These are phyloP conservation scores for Aspergillus ostianus DNA, from an alignment of 495 filamentous ascomycete genomes.

Conservation along the genomic window DNA sequence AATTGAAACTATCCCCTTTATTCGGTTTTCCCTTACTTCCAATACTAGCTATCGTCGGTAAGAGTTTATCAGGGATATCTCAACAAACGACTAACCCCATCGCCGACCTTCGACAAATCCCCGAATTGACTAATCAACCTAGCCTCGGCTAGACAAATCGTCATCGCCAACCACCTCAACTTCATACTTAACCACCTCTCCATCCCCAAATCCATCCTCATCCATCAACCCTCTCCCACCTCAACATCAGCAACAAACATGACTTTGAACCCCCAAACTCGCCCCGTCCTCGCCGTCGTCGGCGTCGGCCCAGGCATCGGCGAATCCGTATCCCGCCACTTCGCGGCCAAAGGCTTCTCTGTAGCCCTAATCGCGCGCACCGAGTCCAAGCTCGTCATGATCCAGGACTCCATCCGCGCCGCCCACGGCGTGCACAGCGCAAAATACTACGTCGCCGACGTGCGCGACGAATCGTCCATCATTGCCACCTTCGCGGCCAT, in stretches of 20 bases:
- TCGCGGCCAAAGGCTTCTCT: conserved; percentile 25
- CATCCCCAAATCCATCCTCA: not conserved
- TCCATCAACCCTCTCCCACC: not conserved
- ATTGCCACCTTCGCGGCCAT: conserved; percentile 22
- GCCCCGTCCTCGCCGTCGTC: conserved; percentile 29
- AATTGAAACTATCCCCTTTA: too few relatives aligned
- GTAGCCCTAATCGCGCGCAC: conserved; percentile 31
- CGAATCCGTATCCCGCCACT: conserved; percentile 31
- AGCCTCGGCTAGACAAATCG: not conserved
- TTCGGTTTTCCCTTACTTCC: too few relatives aligned
- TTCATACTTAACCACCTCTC: not conserved
- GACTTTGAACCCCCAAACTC: conserved; percentile 21
- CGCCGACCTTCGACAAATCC: not conserved
- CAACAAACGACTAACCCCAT: not conserved
- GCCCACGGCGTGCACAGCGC: conserved; percentile 14
- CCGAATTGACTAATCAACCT: conserved; percentile 2
- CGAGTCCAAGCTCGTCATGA: conserved; percentile 23
- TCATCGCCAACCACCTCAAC: not conserved
- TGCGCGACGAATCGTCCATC: conserved; percentile 20
- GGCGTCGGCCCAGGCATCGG: conserved; percentile 34
- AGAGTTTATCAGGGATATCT: too few relatives aligned
- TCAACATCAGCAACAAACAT: conserved; percentile 8
- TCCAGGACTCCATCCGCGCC: conserved; percentile 20
- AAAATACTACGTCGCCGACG: conserved; percentile 29
- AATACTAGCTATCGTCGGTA: too few relatives aligned